Conservation (phyloP, 2,329 filamentous ascomycete species). For the Neodidymelliopsis sp. region DNA sequence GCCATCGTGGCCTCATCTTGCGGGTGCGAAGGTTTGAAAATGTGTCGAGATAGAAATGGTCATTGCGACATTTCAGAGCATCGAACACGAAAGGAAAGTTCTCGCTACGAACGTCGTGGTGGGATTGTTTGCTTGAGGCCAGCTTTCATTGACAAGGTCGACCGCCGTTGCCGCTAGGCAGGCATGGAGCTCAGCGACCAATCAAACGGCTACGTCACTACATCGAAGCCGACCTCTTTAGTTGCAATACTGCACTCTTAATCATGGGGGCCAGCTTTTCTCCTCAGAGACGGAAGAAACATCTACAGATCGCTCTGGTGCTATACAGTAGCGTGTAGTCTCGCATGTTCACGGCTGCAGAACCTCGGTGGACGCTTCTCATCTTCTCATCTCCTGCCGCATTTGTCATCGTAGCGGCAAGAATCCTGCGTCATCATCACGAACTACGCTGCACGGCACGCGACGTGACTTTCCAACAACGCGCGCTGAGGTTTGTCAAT, state of each 20-base stretch:
- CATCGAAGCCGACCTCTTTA: no score
- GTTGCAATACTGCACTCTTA: no score
- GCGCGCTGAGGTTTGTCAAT: conserved; percentile 14
- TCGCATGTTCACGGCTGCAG: background rate
- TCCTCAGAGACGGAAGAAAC: no score
- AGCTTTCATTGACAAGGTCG: conserved; percentile 40
- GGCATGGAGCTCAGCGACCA: conserved; percentile 27
- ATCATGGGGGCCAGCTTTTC: no score
- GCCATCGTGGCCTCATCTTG: conserved; percentile 46
- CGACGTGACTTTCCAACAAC: conserved; percentile 20
- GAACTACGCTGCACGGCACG: conserved; percentile 6
- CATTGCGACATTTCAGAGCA: conserved; percentile 42
- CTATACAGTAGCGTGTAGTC: background rate
- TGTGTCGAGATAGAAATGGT: conserved; percentile 25
- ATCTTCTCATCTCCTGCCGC: conserved; percentile 14
- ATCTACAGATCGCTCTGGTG: no score
- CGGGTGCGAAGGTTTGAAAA: conserved; percentile 19
- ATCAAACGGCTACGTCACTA: conserved; percentile 43
- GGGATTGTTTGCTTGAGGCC: conserved; percentile 41
- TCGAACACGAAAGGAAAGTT: conserved; percentile 13
- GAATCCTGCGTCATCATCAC: conserved; percentile 12
- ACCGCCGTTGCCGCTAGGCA: conserved; percentile 26
- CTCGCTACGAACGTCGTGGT: conserved; percentile 15
- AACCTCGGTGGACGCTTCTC: conserved; percentile 2
- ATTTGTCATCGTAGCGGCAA: conserved; percentile 18